Percentiles rank a stretch among this genome's conserved stretches.
Evolutionary conservation across 495 filamentous ascomycete genomes (phyloP).

Genomic region (Aspergillus taichungensis): DNA sequence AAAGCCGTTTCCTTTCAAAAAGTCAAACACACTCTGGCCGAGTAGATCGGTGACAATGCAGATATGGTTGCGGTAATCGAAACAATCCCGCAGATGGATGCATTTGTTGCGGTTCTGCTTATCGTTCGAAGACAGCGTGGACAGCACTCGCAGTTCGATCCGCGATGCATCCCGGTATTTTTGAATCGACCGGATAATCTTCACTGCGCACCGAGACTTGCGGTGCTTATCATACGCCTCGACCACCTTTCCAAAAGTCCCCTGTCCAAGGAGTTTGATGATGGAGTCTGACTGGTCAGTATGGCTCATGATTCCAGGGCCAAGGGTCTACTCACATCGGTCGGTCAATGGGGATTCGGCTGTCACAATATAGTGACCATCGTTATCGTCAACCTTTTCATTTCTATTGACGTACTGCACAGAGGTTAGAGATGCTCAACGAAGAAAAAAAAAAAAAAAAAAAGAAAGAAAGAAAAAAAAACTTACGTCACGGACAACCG

Average conservation of each 20-base stretch:
- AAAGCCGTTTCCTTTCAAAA: constrained; percentile 88
- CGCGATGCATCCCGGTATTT: constrained; percentile 97
- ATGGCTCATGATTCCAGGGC: neutral
- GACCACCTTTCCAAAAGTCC: constrained; percentile 97
- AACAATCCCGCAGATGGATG: constrained; percentile 94
- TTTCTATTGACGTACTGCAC: constrained; percentile 35
- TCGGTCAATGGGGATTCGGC: constrained; percentile 76
- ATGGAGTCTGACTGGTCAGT: constrained; percentile 61
- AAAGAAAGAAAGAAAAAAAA: constrained; percentile 1
- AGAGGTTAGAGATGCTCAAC: constrained; percentile 12
- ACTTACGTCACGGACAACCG: constrained; percentile 76
- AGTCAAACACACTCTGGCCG: constrained; percentile 97
- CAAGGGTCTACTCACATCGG: constrained; percentile 58
- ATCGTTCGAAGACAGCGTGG: constrained; percentile 85
- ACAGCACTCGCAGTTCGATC: constrained; percentile 88
- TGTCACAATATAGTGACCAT: constrained; percentile 90
- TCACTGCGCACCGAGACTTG: constrained; percentile 78
- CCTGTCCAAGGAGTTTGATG: constrained; percentile 80
- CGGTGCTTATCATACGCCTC: constrained; percentile 74
- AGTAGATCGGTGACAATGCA: constrained; percentile 97
- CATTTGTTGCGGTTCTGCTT: constrained; percentile 88
- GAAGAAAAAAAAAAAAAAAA: constrained; percentile 1
- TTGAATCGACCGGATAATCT: constrained; percentile 95
- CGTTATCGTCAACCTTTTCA: constrained; percentile 81
- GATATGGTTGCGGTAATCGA: constrained; percentile 95